Evolutionary conservation across 2,329 filamentous ascomycete species (phyloP).

Genomic region (Emergomyces orientalis): DNA sequence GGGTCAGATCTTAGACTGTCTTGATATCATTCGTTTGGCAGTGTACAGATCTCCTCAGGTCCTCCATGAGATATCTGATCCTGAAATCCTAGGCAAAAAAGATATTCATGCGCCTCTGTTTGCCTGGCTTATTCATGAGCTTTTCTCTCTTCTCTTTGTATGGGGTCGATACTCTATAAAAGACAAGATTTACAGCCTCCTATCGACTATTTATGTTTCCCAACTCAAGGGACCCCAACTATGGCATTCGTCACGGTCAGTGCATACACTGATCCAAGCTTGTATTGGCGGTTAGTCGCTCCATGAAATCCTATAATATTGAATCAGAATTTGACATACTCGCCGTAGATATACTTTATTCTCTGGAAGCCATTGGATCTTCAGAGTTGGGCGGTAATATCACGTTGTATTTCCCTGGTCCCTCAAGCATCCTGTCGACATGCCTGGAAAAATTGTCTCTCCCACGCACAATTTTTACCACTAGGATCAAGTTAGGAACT

Average conservation of each 20-base stretch:
- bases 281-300: conserved; percentile 31
- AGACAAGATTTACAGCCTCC: conserved; percentile 30
- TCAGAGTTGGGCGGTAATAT: conserved; percentile 9
- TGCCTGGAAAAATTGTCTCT: conserved; percentile 27
- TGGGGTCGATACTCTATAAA: conserved; percentile 35
- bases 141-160: conserved; percentile 41
- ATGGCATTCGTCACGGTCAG: conserved; percentile 23
- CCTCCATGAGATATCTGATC: conserved; percentile 55
- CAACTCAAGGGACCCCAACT: conserved; percentile 28
- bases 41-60: conserved; percentile 63
- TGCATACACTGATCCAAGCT: conserved; percentile 27
- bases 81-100: conserved; percentile 46
- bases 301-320: not conserved
- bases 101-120: conserved; percentile 41
- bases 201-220: conserved; percentile 24
- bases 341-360: conserved; percentile 37
- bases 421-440: conserved; percentile 20
- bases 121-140: conserved; percentile 45
- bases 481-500: conserved; percentile 21
- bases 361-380: conserved; percentile 30
- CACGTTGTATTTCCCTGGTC: conserved; percentile 22
- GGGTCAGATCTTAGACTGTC: conserved; percentile 50
- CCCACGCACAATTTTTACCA: conserved; percentile 22
- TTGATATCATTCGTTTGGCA: conserved; percentile 67
- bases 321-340: conserved; percentile 4